These are phyloP conservation scores for Moniliophthora roreri DNA, from an alignment of 1,284 basidiomycete species.

Conservation along the genomic window DNA sequence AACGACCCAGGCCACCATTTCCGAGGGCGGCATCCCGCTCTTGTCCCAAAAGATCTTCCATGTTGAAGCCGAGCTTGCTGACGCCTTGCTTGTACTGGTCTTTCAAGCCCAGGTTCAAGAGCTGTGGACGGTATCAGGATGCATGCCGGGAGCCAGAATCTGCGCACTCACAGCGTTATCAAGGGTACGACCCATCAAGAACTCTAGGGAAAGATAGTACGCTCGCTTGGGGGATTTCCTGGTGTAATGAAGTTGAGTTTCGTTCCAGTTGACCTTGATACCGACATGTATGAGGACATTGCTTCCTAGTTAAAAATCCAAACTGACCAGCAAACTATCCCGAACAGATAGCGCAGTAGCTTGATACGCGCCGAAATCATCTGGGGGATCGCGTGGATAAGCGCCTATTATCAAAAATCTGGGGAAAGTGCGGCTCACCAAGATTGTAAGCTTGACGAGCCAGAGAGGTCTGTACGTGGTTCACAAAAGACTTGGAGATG, in stretches of 20 bases:
- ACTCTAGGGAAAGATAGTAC: slow-evolving; percentile 91
- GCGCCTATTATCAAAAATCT: neutral
- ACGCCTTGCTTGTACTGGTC: slow-evolving; percentile 69
- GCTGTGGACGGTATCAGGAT: slow-evolving; percentile 25
- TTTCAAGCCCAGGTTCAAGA: slow-evolving; percentile 86
- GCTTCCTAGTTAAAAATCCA: neutral
- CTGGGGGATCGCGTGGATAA: slow-evolving; percentile 28
- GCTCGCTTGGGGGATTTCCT: slow-evolving; percentile 78
- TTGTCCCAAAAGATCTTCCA: slow-evolving; percentile 83
- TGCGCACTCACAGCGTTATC: slow-evolving; percentile 65
- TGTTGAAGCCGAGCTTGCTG: slow-evolving; percentile 78
- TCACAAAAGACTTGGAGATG: slow-evolving; percentile 82
- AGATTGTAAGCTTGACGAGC: slow-evolving; percentile 88
- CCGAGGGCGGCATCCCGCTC: slow-evolving; percentile 91
- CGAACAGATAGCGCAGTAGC: slow-evolving; percentile 79
- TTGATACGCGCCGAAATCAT: slow-evolving; percentile 80
- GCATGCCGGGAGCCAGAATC: neutral
- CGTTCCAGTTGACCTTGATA: slow-evolving; percentile 74
- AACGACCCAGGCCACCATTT: slow-evolving; percentile 86
- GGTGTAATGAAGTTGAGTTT: slow-evolving; percentile 69
- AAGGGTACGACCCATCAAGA: slow-evolving; percentile 86
- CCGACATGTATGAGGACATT: neutral
- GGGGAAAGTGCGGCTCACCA: slow-evolving; percentile 29
- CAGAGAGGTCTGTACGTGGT: slow-evolving; percentile 84
- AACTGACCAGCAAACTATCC: slow-evolving; percentile 77